Percentiles rank a stretch among this genome's conserved stretches.
These are phyloP conservation scores for Colletotrichum lentis DNA, from an alignment of 2,329 filamentous ascomycete species.

Conservation along the genomic window DNA sequence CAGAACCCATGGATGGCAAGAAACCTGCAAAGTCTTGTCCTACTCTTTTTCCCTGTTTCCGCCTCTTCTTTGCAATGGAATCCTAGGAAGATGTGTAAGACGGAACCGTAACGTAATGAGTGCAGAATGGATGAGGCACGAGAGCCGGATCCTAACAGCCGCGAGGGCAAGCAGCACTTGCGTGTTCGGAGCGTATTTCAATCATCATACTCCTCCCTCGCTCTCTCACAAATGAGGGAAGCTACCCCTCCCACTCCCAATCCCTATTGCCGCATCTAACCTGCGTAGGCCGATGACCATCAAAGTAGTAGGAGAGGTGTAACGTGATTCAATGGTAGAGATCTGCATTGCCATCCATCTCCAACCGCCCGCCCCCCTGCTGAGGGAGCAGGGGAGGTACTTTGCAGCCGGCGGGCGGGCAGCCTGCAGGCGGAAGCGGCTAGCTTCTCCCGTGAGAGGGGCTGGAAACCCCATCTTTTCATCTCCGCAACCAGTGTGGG, in stretches of 20 bases:
- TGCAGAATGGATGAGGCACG: background rate
- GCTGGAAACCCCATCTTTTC: constrained; percentile 6
- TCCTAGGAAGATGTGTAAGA: background rate
- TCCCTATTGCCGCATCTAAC: constrained; percentile 28
- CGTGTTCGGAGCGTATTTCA: background rate
- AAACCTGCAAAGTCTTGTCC: background rate
- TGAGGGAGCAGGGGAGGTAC: background rate
- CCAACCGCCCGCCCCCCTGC: background rate
- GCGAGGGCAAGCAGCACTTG: constrained; percentile 6
- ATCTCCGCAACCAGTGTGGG: constrained; percentile 4
- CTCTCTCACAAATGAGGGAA: background rate
- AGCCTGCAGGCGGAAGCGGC: background rate
- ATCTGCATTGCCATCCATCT: background rate
- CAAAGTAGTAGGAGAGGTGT: constrained; percentile 1
- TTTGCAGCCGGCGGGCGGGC: constrained; percentile 1
- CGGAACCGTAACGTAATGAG: background rate
- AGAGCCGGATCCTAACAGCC: background rate
- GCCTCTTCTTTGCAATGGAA: no score
- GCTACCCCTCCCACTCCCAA: background rate
- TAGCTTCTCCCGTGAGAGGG: background rate
- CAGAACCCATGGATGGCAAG: constrained; percentile 11
- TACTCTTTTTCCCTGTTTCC: background rate
- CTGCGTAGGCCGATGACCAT: constrained; percentile 23
- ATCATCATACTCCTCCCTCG: background rate
- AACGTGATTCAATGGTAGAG: constrained; percentile 17